These are phyloP conservation scores for Paraglomus brasilianum DNA, from an alignment of 192 early-diverging fungal genomes.

Conservation along the genomic window DNA sequence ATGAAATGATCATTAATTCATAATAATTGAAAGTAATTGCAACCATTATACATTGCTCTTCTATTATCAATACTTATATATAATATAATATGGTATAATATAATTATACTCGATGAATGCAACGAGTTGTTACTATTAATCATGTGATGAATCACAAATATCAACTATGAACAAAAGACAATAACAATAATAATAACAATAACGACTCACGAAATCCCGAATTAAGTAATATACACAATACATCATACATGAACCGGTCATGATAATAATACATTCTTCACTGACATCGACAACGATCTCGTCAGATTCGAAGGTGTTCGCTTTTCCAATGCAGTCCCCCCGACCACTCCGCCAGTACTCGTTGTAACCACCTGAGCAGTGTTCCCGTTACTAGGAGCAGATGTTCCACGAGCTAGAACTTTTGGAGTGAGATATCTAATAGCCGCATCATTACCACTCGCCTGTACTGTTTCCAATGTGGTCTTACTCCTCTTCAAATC, in stretches of 20 bases:
- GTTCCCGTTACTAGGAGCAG: neutral
- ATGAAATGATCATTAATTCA: no score
- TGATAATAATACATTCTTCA: constrained; percentile 24
- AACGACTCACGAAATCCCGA: no score
- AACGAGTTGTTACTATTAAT: no score
- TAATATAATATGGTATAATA: no score
- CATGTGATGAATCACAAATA: no score
- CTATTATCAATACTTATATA: no score
- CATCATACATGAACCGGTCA: constrained; percentile 28
- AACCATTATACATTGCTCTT: no score
- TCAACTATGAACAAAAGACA: no score
- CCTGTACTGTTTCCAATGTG: constrained; percentile 10
- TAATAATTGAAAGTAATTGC: no score
- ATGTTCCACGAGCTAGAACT: constrained; percentile 21
- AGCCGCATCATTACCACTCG: constrained; percentile 22
- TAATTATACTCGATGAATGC: no score
- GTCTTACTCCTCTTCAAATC: constrained; percentile 27
- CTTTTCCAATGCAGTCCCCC: constrained; percentile 9
- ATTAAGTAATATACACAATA: no score
- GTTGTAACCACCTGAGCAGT: constrained; percentile 10
- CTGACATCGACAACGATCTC: constrained; percentile 24
- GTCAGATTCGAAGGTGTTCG: neutral
- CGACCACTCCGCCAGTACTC: constrained; percentile 24
- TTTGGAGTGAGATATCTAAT: constrained; percentile 29
- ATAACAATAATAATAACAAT: no score